phyloP scores from a whole-genome alignment of 2,329 filamentous ascomycete genomes.

The Plectosphaerella sp. region DNA sequence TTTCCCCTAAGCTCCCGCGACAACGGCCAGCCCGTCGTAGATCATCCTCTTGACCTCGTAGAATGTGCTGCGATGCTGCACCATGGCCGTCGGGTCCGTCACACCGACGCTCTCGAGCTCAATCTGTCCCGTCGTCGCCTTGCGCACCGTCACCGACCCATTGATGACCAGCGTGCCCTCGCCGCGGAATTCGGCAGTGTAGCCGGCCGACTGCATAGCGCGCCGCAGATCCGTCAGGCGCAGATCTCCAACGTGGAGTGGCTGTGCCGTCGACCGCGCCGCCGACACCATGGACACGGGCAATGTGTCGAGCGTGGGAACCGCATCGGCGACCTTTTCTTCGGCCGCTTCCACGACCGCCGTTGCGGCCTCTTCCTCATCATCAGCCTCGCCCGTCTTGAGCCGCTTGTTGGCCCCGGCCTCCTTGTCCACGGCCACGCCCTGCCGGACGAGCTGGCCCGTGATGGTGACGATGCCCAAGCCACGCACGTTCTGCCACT shows the following conservation, averaged over 20 bases:
- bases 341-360: background rate
- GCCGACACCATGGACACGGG: constrained; percentile 62
- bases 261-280: constrained; percentile 72
- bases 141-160: constrained; percentile 80
- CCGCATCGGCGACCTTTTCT: constrained; percentile 12
- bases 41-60: constrained; percentile 86
- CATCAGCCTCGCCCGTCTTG: constrained; percentile 33
- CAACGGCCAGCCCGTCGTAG: constrained; percentile 89
- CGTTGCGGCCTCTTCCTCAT: constrained; percentile 10
- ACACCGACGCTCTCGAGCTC: constrained; percentile 77
- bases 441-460: constrained; percentile 52
- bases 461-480: constrained; percentile 91
- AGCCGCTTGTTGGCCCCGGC: constrained; percentile 50
- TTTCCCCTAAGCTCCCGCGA: constrained; percentile 42
- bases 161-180: constrained; percentile 91
- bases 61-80: constrained; percentile 61
- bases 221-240: constrained; percentile 82
- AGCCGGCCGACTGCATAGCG: constrained; percentile 75
- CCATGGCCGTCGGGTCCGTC: constrained; percentile 30
- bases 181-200: constrained; percentile 87
- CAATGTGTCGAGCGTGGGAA: constrained; percentile 51
- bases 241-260: constrained; percentile 91
- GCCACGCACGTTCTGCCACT: constrained; percentile 91
- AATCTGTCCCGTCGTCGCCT: constrained; percentile 80
- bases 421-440: constrained; percentile 19